Conservation (phyloP, 2,329 filamentous ascomycete species). For the Aureobasidium sp. region DNA sequence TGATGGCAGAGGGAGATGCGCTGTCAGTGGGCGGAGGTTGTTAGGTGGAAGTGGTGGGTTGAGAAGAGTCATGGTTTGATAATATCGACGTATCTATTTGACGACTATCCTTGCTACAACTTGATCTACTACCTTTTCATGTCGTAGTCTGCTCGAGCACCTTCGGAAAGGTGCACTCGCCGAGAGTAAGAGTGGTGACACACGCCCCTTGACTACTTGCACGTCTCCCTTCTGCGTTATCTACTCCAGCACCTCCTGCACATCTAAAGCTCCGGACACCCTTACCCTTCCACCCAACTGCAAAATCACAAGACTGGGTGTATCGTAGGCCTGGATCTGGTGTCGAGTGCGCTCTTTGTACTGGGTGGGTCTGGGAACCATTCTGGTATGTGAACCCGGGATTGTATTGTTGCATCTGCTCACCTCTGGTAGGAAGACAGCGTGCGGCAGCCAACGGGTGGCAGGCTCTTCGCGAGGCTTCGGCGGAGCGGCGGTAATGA, state of each 20-base stretch:
- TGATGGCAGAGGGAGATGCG: conserved; percentile 82
- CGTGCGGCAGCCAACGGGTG: neutral
- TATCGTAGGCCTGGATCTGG: neutral
- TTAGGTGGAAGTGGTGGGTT: conserved; percentile 93
- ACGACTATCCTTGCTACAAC: neutral
- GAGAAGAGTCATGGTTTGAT: conserved; percentile 85
- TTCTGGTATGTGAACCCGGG: neutral
- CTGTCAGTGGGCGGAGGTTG: conserved; percentile 88
- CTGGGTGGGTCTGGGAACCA: no score
- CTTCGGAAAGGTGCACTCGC: neutral
- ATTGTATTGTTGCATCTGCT: neutral
- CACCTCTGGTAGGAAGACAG: neutral
- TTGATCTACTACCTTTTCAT: neutral
- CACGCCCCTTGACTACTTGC: neutral
- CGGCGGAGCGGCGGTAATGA: neutral
- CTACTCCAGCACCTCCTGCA: neutral
- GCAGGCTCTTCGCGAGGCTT: neutral
- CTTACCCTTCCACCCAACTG: neutral
- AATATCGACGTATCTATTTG: neutral
- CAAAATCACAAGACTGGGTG: neutral
- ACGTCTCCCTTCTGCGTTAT: neutral
- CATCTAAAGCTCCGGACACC: neutral
- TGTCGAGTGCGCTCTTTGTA: no score
- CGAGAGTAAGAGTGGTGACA: conserved; percentile 5
- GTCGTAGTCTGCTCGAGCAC: neutral